phyloP scores from a whole-genome alignment of 2,329 filamentous ascomycete species.

The Conoideocrella luteorostrata region DNA sequence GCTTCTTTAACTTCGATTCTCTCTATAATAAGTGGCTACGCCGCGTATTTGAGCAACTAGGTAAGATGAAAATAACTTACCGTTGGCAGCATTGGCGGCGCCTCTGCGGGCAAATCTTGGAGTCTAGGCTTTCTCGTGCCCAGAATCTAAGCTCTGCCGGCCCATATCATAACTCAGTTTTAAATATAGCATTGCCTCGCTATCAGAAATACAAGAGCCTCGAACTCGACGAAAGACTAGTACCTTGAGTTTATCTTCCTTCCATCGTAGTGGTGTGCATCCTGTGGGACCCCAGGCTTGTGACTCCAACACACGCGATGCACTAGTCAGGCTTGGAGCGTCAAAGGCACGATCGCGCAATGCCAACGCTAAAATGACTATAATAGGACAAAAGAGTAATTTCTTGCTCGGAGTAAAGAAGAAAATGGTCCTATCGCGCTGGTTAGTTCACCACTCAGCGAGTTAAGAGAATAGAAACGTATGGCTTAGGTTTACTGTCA shows the following conservation, averaged over 20 bases:
- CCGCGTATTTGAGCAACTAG: too few species aligned
- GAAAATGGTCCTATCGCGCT: constrained; percentile 23
- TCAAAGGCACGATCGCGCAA: constrained; percentile 19
- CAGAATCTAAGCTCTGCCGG: constrained; percentile 17
- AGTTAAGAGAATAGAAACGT: constrained; percentile 5
- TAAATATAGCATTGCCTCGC: constrained; percentile 18
- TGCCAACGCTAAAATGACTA: constrained; percentile 10
- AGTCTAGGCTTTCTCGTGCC: constrained; percentile 14
- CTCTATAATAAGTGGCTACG: not conserved
- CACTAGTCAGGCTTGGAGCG: constrained; percentile 16
- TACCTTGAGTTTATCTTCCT: constrained; percentile 19
- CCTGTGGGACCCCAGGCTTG: constrained; percentile 12
- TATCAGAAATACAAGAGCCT: constrained; percentile 9
- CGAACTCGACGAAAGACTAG: constrained; percentile 17
- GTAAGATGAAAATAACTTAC: constrained; percentile 11
- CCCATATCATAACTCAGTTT: constrained; percentile 21
- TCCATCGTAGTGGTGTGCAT: constrained; percentile 19
- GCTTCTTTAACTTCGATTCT: not conserved
- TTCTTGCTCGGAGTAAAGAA: constrained; percentile 20
- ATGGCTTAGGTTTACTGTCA: constrained; percentile 23
- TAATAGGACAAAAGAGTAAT: constrained; percentile 21
- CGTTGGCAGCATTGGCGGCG: constrained; percentile 16
- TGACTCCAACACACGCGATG: constrained; percentile 11
- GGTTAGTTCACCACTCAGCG: constrained; percentile 6
- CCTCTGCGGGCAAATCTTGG: constrained; percentile 14